Base-by-base conservation (phyloP, 2,329 filamentous ascomycete species). In the Xylariales sp. region DNA sequence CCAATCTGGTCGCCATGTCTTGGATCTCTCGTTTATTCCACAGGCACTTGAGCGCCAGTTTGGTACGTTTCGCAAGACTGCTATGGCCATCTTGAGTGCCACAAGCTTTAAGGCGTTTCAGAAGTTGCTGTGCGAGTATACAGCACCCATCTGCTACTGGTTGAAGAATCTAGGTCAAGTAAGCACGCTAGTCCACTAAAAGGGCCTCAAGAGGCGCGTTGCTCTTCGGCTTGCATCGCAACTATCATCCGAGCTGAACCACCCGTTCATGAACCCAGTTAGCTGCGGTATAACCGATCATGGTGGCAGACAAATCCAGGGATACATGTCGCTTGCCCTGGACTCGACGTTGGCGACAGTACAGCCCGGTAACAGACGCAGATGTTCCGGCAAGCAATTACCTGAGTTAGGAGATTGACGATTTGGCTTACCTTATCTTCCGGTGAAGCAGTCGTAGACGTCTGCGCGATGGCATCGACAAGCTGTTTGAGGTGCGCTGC, bases 1-100 rank as follows among this genome's bases (percentile, higher is more conserved):
- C 21, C 10, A 50, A 35, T 20, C 47, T 44, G 8, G 37, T 32
- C 3, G 43, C 31, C 4, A 50, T 48, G n/a, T 47, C 48, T 7
- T 37, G 28, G 12, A 52, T 47, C 31, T 52, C 50, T 16, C 31
- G 32, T 19, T 47, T 52, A 28, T 46, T 49, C 48, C 49, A 50
- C 34, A 48, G 25, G 21, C 12, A 47, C 27, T 24, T 39, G 11
- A 37, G 38, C 12, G 41, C 42, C 14, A 6, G 25, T 32, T 45
- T 51, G 7, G 31, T 16, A 12, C 50, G 49, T 10, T 39, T 32
- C n/a, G 40, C 12, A 16, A 41, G 40, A 15, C 35, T 47, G 2
- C 9, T 19, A 33, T 39, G 33, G 18, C 46, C 38, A 7, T 28
- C 16, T 14, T 42, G 31, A n/a, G 51, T 38, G 5, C 46, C 42